Evolutionary conservation across 2,329 filamentous ascomycete species (phyloP).

Genomic region (Penicillium sp.): DNA sequence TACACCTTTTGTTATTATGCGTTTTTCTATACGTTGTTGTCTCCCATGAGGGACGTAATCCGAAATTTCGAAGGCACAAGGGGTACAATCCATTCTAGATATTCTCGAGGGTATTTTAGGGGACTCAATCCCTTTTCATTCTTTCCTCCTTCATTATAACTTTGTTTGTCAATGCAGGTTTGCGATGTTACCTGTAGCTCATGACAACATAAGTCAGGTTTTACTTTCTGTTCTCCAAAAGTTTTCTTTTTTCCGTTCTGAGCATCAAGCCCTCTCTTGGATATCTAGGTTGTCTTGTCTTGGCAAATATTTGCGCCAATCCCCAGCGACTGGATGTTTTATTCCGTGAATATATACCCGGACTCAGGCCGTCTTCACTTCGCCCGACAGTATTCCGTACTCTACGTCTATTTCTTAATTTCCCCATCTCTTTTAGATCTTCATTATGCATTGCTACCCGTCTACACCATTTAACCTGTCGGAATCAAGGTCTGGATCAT

Average conservation of each 20-base stretch:
- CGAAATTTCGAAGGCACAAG: background rate
- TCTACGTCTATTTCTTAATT: background rate
- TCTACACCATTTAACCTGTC: no score
- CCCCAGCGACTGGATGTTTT: background rate
- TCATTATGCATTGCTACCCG: background rate
- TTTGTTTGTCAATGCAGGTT: no score
- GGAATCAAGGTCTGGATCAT: no score
- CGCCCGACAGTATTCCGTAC: background rate
- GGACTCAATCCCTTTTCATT: no score
- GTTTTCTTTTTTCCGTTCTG: background rate
- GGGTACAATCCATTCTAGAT: background rate
- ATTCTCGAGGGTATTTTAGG: no score
- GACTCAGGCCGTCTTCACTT: background rate
- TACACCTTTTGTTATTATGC: background rate
- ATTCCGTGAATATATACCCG: background rate
- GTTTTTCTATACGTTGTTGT: background rate
- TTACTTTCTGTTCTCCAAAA: background rate
- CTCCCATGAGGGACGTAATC: background rate
- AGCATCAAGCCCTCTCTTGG: background rate
- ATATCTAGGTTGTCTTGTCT: background rate
- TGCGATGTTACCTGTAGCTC: no score
- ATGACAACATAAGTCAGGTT: background rate
- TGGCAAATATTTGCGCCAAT: background rate
- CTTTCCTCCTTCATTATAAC: background rate
- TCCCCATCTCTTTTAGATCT: background rate